These are phyloP conservation scores for Phragmites australis DNA, from an alignment of 176 grass and related monocot species.

Conservation along the genomic window DNA sequence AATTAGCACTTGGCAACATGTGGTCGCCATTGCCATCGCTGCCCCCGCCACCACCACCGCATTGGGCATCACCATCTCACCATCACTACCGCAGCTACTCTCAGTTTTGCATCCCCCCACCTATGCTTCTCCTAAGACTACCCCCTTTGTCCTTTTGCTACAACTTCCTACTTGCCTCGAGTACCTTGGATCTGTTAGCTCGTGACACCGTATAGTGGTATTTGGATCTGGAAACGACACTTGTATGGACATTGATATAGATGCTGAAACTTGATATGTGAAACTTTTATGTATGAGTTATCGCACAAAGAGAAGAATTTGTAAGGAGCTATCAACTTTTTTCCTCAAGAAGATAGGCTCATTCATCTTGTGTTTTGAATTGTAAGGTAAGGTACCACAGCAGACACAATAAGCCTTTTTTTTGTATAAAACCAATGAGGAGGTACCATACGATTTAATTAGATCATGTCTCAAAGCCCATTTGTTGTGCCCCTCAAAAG, in stretches of 20 bases:
- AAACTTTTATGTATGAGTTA: neutral
- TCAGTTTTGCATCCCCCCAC: too few relatives aligned
- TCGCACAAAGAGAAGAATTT: neutral
- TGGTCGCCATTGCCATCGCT: too few relatives aligned
- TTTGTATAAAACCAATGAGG: neutral
- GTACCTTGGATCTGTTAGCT: too few relatives aligned
- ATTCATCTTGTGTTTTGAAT: neutral
- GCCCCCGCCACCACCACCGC: too few relatives aligned
- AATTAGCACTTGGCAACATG: neutral
- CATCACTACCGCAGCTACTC: too few relatives aligned
- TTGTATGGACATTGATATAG: neutral
- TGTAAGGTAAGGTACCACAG: neutral
- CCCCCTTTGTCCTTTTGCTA: too few relatives aligned
- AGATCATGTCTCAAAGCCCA: neutral
- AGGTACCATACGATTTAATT: neutral
- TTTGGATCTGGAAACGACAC: too few relatives aligned
- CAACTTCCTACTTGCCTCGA: too few relatives aligned
- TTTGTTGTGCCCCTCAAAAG: neutral
- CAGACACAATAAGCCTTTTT: neutral
- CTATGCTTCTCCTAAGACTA: too few relatives aligned
- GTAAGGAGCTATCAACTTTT: neutral
- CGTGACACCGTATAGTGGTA: too few relatives aligned
- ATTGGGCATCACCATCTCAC: too few relatives aligned
- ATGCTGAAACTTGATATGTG: neutral
- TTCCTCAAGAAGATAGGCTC: neutral